phyloP scores from a whole-genome alignment of 352 stramenopile species.

The Detonula confervacea region DNA sequence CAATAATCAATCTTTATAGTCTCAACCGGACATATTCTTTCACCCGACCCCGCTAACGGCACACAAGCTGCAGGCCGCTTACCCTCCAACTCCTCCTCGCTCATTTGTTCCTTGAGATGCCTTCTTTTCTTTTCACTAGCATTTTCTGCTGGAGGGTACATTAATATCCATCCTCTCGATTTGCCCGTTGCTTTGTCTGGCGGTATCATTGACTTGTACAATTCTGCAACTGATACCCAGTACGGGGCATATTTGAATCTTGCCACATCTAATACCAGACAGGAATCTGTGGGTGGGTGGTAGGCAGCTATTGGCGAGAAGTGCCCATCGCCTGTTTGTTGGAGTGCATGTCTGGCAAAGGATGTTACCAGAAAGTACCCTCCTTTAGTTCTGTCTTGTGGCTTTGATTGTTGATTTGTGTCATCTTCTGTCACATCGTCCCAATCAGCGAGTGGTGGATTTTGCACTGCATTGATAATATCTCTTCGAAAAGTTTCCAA shows the following conservation, averaged over 20 bases:
- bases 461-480: slow-evolving; percentile 55
- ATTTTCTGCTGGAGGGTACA: slow-evolving; percentile 54
- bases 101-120: too few species aligned
- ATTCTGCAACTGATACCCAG: slow-evolving; percentile 67
- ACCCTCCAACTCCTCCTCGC: slow-evolving; percentile 26
- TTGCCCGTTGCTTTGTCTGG: slow-evolving; percentile 67
- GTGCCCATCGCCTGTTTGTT: slow-evolving; percentile 95
- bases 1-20: slow-evolving; percentile 74
- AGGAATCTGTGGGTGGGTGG: slow-evolving; percentile 87
- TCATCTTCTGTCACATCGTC: too few species aligned
- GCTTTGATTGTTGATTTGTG: too few species aligned
- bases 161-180: slow-evolving; percentile 76
- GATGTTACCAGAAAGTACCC: slow-evolving; percentile 89
- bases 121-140: slow-evolving; percentile 34
- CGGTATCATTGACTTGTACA: slow-evolving; percentile 76
- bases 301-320: slow-evolving; percentile 97
- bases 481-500: slow-evolving; percentile 74
- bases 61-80: slow-evolving; percentile 61
- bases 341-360: slow-evolving; percentile 90
- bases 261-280: slow-evolving; percentile 95
- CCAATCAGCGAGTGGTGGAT: too few species aligned
- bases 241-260: slow-evolving; percentile 87
- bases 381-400: too few species aligned
- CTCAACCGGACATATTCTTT: slow-evolving; percentile 62
- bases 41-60: slow-evolving; percentile 49